Conservation (phyloP, 768 basidiomycete genomes). For the Stropharia rugosoannulata region DNA sequence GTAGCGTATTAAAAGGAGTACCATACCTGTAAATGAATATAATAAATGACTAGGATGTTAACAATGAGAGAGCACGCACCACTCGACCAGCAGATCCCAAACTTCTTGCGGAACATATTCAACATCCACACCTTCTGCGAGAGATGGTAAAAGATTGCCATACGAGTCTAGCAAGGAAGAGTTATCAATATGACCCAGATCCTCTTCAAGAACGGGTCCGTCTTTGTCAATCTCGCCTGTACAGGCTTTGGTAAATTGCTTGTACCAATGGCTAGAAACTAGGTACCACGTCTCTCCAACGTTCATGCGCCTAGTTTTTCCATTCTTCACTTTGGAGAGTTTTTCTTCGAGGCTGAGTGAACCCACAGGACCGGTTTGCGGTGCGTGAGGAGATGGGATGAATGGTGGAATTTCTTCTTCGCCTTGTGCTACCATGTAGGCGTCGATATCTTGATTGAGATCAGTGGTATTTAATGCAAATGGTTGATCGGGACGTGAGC, state of each 20-base stretch:
- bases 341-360: constrained; percentile 44
- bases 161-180: constrained; percentile 55
- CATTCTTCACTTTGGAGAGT: constrained; percentile 46
- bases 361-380: constrained; percentile 18
- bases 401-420: constrained; percentile 34
- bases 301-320: constrained; percentile 48
- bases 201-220: constrained; percentile 56
- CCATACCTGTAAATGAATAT: constrained; percentile 63
- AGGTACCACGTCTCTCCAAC: constrained; percentile 80
- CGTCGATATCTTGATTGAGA: constrained; percentile 58
- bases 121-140: constrained; percentile 66
- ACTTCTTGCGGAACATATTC: constrained; percentile 73
- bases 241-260: constrained; percentile 73
- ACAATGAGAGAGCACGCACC: constrained; percentile 47
- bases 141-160: constrained; percentile 41
- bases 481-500: constrained; percentile 40
- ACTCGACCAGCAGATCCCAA: constrained; percentile 66
- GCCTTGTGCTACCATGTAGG: constrained; percentile 63
- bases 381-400: constrained; percentile 22
- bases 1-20: constrained; percentile 48
- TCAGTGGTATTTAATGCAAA: constrained; percentile 41
- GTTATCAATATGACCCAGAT: constrained; percentile 79
- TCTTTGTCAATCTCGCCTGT: constrained; percentile 69
- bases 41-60: neutral
- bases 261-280: constrained; percentile 70